phyloP scores from a whole-genome alignment of 441 rosid genomes.

The Populus hybrid region DNA sequence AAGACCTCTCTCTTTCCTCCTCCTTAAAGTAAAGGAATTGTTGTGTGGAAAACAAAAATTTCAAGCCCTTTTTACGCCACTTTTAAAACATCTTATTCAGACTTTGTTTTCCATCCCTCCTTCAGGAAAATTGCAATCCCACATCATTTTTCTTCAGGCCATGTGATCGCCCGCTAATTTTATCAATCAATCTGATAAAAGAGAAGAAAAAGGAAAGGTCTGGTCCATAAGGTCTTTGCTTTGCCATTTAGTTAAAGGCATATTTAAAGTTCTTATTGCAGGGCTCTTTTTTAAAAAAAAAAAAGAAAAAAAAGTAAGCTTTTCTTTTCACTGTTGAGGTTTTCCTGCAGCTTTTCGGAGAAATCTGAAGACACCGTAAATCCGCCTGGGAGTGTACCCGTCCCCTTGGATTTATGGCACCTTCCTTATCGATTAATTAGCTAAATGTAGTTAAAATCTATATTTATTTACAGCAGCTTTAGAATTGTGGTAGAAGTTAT shows the following conservation, averaged over 20 bases:
- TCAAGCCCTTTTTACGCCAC: slow-evolving; percentile 2
- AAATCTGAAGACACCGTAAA: too few species aligned
- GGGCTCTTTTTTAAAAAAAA: too few species aligned
- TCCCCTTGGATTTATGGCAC: too few species aligned
- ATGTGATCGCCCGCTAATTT: slow-evolving; percentile 7
- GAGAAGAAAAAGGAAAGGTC: neutral
- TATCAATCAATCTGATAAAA: neutral
- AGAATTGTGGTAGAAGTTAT: fast-evolving
- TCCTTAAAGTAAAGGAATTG: slow-evolving; percentile 4
- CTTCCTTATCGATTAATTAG: too few species aligned
- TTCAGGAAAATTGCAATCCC: slow-evolving; percentile 8
- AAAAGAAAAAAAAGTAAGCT: too few species aligned
- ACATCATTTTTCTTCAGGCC: neutral
- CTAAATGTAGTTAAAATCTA: too few species aligned
- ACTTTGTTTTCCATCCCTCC: slow-evolving; percentile 8
- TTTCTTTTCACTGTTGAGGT: too few species aligned
- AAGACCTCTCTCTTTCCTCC: slow-evolving; percentile 29
- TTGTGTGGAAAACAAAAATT: slow-evolving; percentile 7
- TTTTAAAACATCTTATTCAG: slow-evolving; percentile 13
- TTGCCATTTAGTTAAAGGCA: neutral
- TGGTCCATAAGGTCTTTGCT: neutral
- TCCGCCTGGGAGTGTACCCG: too few species aligned
- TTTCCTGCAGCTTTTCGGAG: too few species aligned
- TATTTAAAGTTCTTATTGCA: too few species aligned
- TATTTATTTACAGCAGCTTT: too few species aligned